Conservation (phyloP, 768 basidiomycete genomes). For the Kwoniella dendrophila region DNA sequence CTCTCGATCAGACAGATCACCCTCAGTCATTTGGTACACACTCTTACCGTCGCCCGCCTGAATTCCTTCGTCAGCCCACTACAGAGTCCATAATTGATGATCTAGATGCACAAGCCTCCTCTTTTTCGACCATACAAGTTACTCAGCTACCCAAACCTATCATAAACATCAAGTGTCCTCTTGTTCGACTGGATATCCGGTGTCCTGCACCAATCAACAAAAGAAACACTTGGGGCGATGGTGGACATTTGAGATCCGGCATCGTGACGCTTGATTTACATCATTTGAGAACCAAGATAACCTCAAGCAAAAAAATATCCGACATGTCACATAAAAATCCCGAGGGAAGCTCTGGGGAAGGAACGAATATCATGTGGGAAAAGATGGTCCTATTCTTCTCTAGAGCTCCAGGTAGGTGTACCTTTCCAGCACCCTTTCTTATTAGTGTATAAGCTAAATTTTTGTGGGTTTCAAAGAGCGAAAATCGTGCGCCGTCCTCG, state of each 20-base stretch:
- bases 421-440: background rate
- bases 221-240: slow-evolving; percentile 67
- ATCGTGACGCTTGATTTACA: slow-evolving; percentile 48
- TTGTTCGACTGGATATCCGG: slow-evolving; percentile 70
- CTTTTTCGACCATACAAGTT: slow-evolving; percentile 23
- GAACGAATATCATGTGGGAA: slow-evolving; percentile 35
- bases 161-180: slow-evolving; percentile 60
- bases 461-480: slow-evolving; percentile 24
- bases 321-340: background rate
- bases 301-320: background rate
- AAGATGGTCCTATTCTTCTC: slow-evolving; percentile 49
- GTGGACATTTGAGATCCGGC: slow-evolving; percentile 56
- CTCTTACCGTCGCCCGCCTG: background rate
- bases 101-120: slow-evolving; percentile 60
- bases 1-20: background rate
- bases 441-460: slow-evolving; percentile 5
- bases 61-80: slow-evolving; percentile 2
- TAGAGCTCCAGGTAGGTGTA: slow-evolving; percentile 38
- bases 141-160: slow-evolving; percentile 2
- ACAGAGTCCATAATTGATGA: slow-evolving; percentile 64
- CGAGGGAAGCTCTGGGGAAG: background rate
- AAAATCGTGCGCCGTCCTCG: slow-evolving; percentile 43
- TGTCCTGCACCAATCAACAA: slow-evolving; percentile 64
- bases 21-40: slow-evolving; percentile 2
- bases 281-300: slow-evolving; percentile 15